Base-by-base conservation (phyloP, 768 basidiomycete genomes). In the Leucocoprinus leucothites region DNA sequence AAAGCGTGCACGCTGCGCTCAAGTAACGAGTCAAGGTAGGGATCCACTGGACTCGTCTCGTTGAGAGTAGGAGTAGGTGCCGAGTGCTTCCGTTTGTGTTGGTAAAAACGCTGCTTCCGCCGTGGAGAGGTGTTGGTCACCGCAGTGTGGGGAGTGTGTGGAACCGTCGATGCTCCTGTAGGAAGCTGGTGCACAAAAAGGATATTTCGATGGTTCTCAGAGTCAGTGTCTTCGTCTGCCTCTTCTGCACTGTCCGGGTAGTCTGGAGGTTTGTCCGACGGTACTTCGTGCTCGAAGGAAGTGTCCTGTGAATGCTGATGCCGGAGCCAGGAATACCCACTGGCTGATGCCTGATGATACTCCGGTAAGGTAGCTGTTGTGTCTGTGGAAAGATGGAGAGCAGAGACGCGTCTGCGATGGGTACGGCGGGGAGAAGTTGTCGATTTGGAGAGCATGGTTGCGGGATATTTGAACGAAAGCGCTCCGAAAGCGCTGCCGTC, bases 1-100 rank as follows among this genome's bases (percentile, higher is more conserved):
- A 94, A 75, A 1, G 91, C 91, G 69, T 91, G 84, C 13, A 93
- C 88, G 60, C 89, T 91, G 58, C 91, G 83, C 56, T 84, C 88
- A 1, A 93, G 77, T 14, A 93, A 74, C n/a, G 85, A 79, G 68
- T 93, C 91, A 24, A 91, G 77, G 61, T 80, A 84, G 11, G 80
- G 79, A 65, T 87, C 85, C 47, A 72, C 43, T 21, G 57, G 48
- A 21, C 53, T 50, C 25, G 43, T 49, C 36, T 45, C 48, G 45
- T 41, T 57, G 49, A 36, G 41, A 19, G 8, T 44, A 31, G 40
- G 48, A 36, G 36, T 14, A n/a, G 34, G 26, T 43, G 31, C 36
- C 48, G 53, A 35, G 42, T 38, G 36, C 52, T 54, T 57, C 38
- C 53, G 45, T 42, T 48, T 55, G 25, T 55, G 53, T 25, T 49